phyloP scores from a whole-genome alignment of 129 eudicot genomes.

The Helianthus annuus region DNA sequence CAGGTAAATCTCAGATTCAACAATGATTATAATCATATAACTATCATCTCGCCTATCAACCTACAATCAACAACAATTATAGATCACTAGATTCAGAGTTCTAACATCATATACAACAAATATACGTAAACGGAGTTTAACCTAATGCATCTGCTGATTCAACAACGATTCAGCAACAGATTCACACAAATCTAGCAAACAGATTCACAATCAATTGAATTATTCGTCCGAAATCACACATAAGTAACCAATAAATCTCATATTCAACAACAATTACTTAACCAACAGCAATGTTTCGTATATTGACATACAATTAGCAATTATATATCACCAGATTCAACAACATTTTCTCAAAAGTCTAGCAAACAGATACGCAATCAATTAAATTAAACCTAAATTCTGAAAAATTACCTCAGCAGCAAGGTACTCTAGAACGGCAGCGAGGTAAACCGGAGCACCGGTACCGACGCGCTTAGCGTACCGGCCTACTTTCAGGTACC shows the following conservation, averaged over 20 bases:
- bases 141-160: background rate
- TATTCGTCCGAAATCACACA: too few relatives aligned
- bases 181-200: background rate
- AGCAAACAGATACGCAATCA: background rate
- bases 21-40: background rate
- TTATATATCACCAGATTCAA: too few relatives aligned
- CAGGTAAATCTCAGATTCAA: background rate
- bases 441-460: constrained; percentile 69
- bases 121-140: background rate
- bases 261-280: too few relatives aligned
- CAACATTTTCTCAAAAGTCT: background rate
- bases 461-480: constrained; percentile 55
- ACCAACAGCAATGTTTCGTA: background rate
- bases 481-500: constrained; percentile 57
- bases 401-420: constrained; percentile 58
- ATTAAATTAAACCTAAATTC: background rate
- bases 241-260: too few relatives aligned
- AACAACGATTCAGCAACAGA: background rate
- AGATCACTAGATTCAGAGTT: background rate
- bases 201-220: too few relatives aligned
- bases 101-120: background rate
- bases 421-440: constrained; percentile 70
- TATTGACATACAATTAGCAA: too few relatives aligned
- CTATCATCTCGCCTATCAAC: background rate
- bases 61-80: background rate